These are phyloP conservation scores for Ambrosiella xylebori DNA, from an alignment of 2,329 filamentous ascomycete species.

Conservation along the genomic window DNA sequence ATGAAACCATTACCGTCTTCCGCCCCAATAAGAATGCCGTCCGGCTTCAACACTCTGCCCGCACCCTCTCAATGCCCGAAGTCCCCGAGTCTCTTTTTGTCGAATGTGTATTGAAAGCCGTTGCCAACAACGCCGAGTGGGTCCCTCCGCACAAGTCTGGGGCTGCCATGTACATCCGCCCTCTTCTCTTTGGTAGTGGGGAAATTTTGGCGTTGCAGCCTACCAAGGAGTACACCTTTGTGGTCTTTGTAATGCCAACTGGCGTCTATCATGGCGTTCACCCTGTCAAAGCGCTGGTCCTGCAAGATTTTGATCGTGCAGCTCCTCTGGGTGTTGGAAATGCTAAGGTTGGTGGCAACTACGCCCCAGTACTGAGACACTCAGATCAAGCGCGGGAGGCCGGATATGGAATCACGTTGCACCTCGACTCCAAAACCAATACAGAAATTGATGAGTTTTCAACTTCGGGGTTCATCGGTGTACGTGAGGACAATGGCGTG, in stretches of 20 bases:
- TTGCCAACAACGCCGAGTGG: slow-evolving; percentile 73
- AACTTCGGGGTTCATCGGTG: slow-evolving; percentile 83
- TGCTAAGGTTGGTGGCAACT: slow-evolving; percentile 93
- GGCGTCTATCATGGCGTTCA: slow-evolving; percentile 86
- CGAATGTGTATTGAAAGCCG: slow-evolving; percentile 59
- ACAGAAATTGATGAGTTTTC: slow-evolving; percentile 90
- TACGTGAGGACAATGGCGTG: slow-evolving; percentile 36
- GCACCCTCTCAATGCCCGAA: slow-evolving; percentile 65
- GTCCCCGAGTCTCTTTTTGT: slow-evolving; percentile 65
- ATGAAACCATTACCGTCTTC: slow-evolving; percentile 65
- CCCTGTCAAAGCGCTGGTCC: slow-evolving; percentile 70
- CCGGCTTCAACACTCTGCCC: slow-evolving; percentile 71
- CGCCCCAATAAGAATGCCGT: slow-evolving; percentile 68
- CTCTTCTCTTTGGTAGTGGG: slow-evolving; percentile 70
- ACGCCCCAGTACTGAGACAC: slow-evolving; percentile 77
- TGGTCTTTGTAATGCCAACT: slow-evolving; percentile 77
- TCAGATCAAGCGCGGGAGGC: slow-evolving; percentile 63
- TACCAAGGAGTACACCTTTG: slow-evolving; percentile 83
- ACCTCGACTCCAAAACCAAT: slow-evolving; percentile 71
- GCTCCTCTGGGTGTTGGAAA: slow-evolving; percentile 81
- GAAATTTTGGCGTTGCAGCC: slow-evolving; percentile 75
- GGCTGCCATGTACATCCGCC: slow-evolving; percentile 83
- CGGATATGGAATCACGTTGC: slow-evolving; percentile 86
- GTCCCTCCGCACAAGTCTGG: slow-evolving; percentile 81
- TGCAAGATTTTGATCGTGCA: slow-evolving; percentile 85